These are phyloP conservation scores for Tirmania nivea DNA, from an alignment of 495 filamentous ascomycete genomes.

Conservation along the genomic window DNA sequence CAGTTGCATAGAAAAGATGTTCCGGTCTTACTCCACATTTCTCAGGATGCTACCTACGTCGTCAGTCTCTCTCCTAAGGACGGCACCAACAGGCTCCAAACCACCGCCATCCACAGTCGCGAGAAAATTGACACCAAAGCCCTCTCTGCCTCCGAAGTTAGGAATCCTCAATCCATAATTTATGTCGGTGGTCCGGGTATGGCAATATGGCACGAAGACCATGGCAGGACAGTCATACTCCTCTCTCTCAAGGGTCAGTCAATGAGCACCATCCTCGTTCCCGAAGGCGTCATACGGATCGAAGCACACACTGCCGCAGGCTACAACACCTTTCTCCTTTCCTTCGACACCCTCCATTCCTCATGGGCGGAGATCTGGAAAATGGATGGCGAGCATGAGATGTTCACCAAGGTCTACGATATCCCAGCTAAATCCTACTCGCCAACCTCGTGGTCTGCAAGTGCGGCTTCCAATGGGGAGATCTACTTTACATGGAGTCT, in stretches of 20 bases:
- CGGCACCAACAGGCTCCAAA: background rate
- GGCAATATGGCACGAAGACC: slow-evolving; percentile 12
- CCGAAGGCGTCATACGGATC: slow-evolving; percentile 42
- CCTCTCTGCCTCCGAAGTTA: background rate
- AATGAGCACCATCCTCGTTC: slow-evolving; percentile 16
- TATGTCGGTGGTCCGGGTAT: background rate
- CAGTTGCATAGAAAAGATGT: background rate
- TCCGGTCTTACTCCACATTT: slow-evolving; percentile 10
- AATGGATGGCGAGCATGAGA: slow-evolving; percentile 42
- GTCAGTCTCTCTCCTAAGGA: slow-evolving; percentile 2
- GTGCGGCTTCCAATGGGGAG: slow-evolving; percentile 44
- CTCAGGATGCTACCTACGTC: slow-evolving; percentile 1
- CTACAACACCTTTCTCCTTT: slow-evolving; percentile 60
- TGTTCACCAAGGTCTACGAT: slow-evolving; percentile 48
- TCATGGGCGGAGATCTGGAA: slow-evolving; percentile 78
- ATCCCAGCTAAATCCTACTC: slow-evolving; percentile 42
- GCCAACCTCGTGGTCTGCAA: slow-evolving; percentile 55
- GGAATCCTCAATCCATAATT: background rate
- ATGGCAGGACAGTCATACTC: slow-evolving; percentile 7
- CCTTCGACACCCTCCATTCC: slow-evolving; percentile 45
- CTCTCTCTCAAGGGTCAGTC: slow-evolving; percentile 4
- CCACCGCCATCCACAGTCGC: background rate
- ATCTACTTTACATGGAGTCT: slow-evolving; percentile 52
- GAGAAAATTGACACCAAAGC: background rate
- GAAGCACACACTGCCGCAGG: slow-evolving; percentile 42